A percentile compares a stretch with the other conserved stretches of the same genome.
Conservation (phyloP, 331 rosid genomes). For the Quercus lobata region DNA sequence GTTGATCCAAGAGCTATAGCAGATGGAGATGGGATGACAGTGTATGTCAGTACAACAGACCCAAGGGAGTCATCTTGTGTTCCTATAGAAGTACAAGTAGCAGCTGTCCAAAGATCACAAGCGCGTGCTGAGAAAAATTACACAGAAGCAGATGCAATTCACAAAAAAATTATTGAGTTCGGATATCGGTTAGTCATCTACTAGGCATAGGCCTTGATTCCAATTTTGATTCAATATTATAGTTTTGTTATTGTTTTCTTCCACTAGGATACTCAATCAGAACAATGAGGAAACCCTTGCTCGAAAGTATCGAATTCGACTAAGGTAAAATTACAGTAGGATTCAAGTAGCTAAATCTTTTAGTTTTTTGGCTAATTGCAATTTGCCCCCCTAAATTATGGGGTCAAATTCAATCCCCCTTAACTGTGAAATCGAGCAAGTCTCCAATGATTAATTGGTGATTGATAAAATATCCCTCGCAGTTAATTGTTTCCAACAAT, state of each 20-base stretch:
- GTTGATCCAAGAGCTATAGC: conserved; percentile 71
- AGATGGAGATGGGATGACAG: conserved; percentile 89
- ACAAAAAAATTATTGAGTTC: conserved; percentile 49
- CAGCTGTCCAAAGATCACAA: conserved; percentile 48
- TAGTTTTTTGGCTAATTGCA: background rate
- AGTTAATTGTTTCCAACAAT: too few relatives aligned
- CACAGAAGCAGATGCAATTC: conserved; percentile 63
- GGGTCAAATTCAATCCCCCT: too few relatives aligned
- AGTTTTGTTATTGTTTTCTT: background rate
- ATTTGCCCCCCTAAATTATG: too few relatives aligned
- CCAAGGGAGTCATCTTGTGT: conserved; percentile 66
- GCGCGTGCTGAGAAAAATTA: conserved; percentile 51
- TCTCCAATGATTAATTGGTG: too few relatives aligned
- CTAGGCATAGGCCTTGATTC: background rate
- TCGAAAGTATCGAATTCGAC: conserved; percentile 72
- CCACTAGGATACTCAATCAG: conserved; percentile 51
- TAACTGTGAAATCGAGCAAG: too few relatives aligned
- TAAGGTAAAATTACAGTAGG: conserved; percentile 45
- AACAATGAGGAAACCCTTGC: conserved; percentile 64
- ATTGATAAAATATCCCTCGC: too few relatives aligned
- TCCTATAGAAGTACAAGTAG: conserved; percentile 49
- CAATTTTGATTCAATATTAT: background rate
- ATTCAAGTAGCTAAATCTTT: background rate
- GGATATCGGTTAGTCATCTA: conserved; percentile 70
- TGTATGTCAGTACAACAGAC: conserved; percentile 74